A percentile compares a stretch with the other conserved stretches of the same genome.
Evolutionary conservation across 2,329 filamentous ascomycete genomes (phyloP).

Genomic region (Colletotrichum sp.): DNA sequence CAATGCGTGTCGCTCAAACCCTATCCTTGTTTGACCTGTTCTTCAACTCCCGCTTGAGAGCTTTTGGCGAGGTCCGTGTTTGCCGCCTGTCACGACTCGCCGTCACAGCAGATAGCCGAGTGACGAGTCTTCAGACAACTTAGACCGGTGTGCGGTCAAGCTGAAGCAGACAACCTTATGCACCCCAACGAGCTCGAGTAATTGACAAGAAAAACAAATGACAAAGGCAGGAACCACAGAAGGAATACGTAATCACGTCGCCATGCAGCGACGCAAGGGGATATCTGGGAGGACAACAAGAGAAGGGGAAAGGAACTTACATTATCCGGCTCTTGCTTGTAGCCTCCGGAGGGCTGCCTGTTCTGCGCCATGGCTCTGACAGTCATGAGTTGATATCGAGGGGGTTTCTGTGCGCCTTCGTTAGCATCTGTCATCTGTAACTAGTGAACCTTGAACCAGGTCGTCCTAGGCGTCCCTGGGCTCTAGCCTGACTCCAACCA

Average conservation of each 20-base stretch:
- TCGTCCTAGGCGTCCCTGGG: background rate
- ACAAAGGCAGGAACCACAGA: background rate
- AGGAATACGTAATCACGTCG: background rate
- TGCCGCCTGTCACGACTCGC: conserved; percentile 22
- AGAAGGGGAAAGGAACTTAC: conserved; percentile 28
- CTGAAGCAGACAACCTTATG: conserved; percentile 17
- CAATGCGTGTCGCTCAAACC: conserved; percentile 19
- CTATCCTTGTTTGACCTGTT: conserved; percentile 18
- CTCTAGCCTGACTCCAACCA: background rate
- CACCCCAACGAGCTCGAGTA: background rate
- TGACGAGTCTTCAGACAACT: conserved; percentile 9
- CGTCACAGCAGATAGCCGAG: conserved; percentile 12
- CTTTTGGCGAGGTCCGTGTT: conserved; percentile 9
- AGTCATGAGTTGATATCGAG: conserved; percentile 22
- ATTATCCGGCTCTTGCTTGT: conserved; percentile 34
- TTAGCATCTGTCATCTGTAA: conserved; percentile 25
- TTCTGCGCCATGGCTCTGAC: conserved; percentile 26
- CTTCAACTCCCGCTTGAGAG: conserved; percentile 10
- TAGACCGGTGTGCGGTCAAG: background rate
- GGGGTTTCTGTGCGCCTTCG: conserved; percentile 15
- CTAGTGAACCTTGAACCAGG: conserved; percentile 22
- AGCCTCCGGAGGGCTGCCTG: conserved; percentile 23
- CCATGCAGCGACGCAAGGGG: background rate
- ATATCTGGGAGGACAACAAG: background rate
- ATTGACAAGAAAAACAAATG: background rate